These are phyloP conservation scores for Ogataea trehaloabstinens DNA, from an alignment of 805 yeast species.

Conservation along the genomic window DNA sequence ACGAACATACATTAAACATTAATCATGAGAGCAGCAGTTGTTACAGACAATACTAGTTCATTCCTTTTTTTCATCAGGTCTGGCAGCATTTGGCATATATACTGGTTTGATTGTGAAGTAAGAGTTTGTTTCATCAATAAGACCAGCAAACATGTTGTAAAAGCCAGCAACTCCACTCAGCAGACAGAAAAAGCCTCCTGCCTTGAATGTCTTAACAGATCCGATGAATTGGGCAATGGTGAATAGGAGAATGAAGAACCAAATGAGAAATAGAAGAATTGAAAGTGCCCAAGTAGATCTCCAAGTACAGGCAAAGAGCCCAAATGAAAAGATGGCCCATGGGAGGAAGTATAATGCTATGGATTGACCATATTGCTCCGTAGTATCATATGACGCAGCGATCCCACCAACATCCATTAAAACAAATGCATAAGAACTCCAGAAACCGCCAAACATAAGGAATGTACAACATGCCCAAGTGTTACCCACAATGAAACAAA, in stretches of 20 bases:
- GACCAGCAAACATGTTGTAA: conserved; percentile 47
- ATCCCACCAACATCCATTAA: conserved; percentile 44
- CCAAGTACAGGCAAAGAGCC: conserved; percentile 44
- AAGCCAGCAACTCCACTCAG: conserved; percentile 43
- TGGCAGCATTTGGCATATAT: conserved; percentile 43
- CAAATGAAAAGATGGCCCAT: conserved; percentile 51
- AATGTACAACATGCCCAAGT: conserved; percentile 57
- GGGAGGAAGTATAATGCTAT: conserved; percentile 49
- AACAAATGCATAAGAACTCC: conserved; percentile 49
- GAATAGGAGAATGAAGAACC: conserved; percentile 45
- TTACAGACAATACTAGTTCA: neutral
- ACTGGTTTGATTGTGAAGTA: conserved; percentile 52
- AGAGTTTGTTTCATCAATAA: conserved; percentile 52
- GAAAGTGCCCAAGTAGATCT: conserved; percentile 46
- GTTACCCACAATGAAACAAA: conserved; percentile 50
- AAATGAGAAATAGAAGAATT: conserved; percentile 40
- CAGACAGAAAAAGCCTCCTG: conserved; percentile 50
- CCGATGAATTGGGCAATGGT: conserved; percentile 43
- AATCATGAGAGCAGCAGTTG: neutral
- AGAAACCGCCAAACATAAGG: conserved; percentile 54
- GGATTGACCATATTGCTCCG: conserved; percentile 40
- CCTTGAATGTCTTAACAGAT: conserved; percentile 32
- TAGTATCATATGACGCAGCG: conserved; percentile 35
- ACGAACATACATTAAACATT: neutral
- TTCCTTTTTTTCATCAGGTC: conserved; percentile 13